Conservation (phyloP, 139 green algal species). For the Micractinium conductrix region DNA sequence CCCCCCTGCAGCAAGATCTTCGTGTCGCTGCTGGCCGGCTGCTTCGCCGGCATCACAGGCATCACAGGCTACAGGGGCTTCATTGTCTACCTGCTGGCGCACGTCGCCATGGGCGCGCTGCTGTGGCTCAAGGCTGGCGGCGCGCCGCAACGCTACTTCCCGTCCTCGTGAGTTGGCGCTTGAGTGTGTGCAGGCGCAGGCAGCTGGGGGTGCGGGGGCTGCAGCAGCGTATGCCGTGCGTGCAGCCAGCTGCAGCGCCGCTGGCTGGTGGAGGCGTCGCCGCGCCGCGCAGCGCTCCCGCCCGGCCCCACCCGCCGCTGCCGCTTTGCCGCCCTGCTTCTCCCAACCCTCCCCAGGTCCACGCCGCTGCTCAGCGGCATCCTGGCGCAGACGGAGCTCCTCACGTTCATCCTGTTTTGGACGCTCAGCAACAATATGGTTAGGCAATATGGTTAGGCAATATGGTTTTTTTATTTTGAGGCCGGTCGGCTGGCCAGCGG, state of each 20-base stretch:
- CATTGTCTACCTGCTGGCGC: conserved; percentile 45
- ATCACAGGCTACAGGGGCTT: conserved; percentile 61
- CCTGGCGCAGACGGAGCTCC: conserved; percentile 48
- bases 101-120: conserved; percentile 34
- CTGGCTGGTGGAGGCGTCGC: not conserved
- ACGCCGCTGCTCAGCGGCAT: conserved; percentile 39
- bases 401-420: conserved; percentile 70
- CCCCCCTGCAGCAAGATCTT: conserved; percentile 46
- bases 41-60: conserved; percentile 48
- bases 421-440: conserved; percentile 58
- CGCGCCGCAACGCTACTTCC: conserved; percentile 26
- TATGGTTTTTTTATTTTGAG: too few relatives aligned
- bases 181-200: not conserved
- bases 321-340: too few relatives aligned
- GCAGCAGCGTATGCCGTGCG: not conserved
- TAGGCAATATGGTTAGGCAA: too few relatives aligned
- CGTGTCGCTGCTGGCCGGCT: conserved; percentile 49
- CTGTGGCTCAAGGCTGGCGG: conserved; percentile 27
- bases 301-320: not conserved
- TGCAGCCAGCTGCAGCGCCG: not conserved
- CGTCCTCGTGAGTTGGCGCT: not conserved
- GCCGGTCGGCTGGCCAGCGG: too few relatives aligned
- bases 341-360: conserved; percentile 23
- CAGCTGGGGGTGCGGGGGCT: not conserved
- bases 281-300: not conserved